These are phyloP conservation scores for Populus davidiana DNA, from an alignment of 345 rosid genomes.

Conservation along the genomic window DNA sequence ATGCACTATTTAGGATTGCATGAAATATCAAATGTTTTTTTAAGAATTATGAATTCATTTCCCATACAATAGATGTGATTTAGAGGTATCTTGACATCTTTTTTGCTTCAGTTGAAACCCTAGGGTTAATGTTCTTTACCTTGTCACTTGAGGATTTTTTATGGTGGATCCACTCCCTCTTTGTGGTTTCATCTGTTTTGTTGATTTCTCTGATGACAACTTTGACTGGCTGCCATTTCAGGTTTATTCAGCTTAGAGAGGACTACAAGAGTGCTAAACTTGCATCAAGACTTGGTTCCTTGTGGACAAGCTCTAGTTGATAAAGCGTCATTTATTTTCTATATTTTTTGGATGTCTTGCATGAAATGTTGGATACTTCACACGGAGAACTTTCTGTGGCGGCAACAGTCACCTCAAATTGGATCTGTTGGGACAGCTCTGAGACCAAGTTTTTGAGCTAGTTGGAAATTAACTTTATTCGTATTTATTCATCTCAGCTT, in stretches of 20 bases:
- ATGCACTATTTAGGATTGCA: not conserved
- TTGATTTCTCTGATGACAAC: not conserved
- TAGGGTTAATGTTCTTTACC: not conserved
- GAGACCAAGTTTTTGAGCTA: constrained; percentile 9
- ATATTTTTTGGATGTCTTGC: constrained; percentile 1
- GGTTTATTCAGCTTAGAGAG: constrained; percentile 94
- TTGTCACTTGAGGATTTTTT: not conserved
- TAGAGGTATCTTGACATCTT: not conserved
- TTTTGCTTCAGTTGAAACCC: not conserved
- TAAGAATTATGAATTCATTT: not conserved
- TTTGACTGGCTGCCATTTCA: constrained; percentile 24
- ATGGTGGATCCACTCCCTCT: not conserved
- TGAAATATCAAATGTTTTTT: not conserved
- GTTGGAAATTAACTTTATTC: not conserved
- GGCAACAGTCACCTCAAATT: not conserved
- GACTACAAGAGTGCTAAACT: constrained; percentile 95
- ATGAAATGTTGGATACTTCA: not conserved
- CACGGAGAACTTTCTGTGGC: not conserved
- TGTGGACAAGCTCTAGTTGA: constrained; percentile 74
- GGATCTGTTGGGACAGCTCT: constrained; percentile 15
- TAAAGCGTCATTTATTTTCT: constrained; percentile 4
- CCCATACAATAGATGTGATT: not conserved
- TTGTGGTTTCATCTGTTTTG: not conserved
- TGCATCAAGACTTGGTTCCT: constrained; percentile 73
- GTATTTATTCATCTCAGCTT: not conserved